Base-by-base conservation (phyloP, 306 rosid genomes). In the Sicyos baderoa region DNA sequence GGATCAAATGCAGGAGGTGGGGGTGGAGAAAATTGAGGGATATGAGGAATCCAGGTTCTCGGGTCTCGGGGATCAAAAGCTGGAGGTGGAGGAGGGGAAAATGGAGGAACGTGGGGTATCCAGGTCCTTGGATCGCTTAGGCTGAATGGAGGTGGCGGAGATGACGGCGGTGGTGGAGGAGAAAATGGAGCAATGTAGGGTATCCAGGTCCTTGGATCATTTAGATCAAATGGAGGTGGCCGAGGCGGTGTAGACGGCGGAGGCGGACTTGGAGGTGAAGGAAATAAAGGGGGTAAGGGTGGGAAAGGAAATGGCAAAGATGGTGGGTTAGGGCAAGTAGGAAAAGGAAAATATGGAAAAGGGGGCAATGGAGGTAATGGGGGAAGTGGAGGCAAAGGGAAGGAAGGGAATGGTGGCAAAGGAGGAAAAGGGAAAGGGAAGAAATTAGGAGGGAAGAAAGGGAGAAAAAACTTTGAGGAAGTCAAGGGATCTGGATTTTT, bases 371-470 rank as follows among this genome's bases (percentile, higher is more conserved):
- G 59, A 49, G 80, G 64, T 69, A 76, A 49, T 74, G 80, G 13
- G 54, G 85, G 61, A 72, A 76, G 56, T 70, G 80, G 14, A 70
- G 85, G 85, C 23, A 76, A 66, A 66, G 71, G 56, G 23, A 66
- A 77, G 6, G 88, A 66, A 66, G 83, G 72, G 10, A 75, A 68
- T 29, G 76, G 76, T 52, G 85, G 85, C 17, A 79, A 17, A 50
- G 80, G 78, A 47, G 84, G 86, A 68, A 81, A 77, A 10, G 88
- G 85, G 77, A 79, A 77, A 7, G 88, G 84, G 77, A 82, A 59
- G 50, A 53, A 59, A 70, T 45, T 63, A 32, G 86, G 86, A 47
- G 83, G 86, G 54, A 82, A 71, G 72, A 54, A 84, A 52, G 82
- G 88, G 48, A 83, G 72, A 68, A 75, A 79, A 53, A 75, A 83